Percentiles rank a stretch among this genome's conserved stretches.
Evolutionary conservation across 78 protist species (phyloP).

Genomic region (Dictyostelium discoideum): DNA sequence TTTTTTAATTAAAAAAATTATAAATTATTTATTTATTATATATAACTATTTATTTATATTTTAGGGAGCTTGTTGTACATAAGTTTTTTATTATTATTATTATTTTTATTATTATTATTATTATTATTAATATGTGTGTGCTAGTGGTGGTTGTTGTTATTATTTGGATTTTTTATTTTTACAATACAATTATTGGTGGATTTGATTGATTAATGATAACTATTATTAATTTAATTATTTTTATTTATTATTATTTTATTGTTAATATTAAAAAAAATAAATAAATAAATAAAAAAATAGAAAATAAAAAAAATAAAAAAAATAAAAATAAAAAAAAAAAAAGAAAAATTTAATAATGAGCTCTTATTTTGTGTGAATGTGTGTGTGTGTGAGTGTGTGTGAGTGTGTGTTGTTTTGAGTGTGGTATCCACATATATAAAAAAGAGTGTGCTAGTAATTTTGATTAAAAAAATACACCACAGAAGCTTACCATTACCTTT

Average conservation of each 20-base stretch:
- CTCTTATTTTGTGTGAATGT: neutral
- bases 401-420: neutral
- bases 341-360: neutral
- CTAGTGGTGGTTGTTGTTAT: neutral
- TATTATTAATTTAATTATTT: neutral
- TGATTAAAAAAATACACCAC: neutral
- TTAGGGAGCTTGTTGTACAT: neutral
- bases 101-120: too few relatives aligned
- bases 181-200: neutral
- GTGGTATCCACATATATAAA: neutral
- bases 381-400: neutral
- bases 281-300: neutral
- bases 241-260: neutral
- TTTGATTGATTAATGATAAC: slow-evolving; percentile 7
- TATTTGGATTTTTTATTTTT: neutral
- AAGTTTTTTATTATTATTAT: too few relatives aligned
- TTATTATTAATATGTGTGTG: neutral
- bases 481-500: neutral
- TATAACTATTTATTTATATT: neutral
- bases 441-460: neutral
- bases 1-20: neutral
- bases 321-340: too few relatives aligned
- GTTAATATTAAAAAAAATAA: neutral
- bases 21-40: neutral
- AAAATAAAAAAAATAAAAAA: neutral